phyloP scores from a whole-genome alignment of 345 rosid genomes.

The Eucalyptus guilfoylei region DNA sequence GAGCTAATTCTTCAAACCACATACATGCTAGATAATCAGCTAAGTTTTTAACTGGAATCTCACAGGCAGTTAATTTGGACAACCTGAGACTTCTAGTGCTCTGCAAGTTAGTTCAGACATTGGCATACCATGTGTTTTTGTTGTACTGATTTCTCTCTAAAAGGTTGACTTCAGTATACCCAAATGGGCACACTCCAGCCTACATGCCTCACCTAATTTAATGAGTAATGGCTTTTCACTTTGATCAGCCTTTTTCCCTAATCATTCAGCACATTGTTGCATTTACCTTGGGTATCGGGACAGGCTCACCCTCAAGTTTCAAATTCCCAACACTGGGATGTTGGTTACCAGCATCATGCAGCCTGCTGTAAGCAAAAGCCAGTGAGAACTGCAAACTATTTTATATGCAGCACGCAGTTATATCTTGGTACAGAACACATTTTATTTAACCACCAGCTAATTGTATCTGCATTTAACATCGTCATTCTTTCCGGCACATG shows the following conservation, averaged over 20 bases:
- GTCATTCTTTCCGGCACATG: slow-evolving; percentile 28
- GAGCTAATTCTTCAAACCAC: not conserved
- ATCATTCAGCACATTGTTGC: not conserved
- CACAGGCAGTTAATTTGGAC: not conserved
- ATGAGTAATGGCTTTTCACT: not conserved
- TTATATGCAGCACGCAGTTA: not conserved
- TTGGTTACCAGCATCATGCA: slow-evolving; percentile 21
- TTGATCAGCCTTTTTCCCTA: not conserved
- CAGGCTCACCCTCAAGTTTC: slow-evolving; percentile 40
- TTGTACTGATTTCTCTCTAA: not conserved
- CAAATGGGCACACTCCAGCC: not conserved
- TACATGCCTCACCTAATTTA: not conserved
- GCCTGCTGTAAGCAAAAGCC: slow-evolving; percentile 20
- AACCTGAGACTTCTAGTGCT: not conserved
- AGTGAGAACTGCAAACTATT: not conserved
- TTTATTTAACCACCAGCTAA: slow-evolving; percentile 21
- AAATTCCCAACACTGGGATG: slow-evolving; percentile 5
- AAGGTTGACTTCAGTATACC: not conserved
- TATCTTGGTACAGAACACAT: not conserved
- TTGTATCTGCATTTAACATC: slow-evolving; percentile 24
- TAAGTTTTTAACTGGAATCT: not conserved
- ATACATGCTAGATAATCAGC: not conserved
- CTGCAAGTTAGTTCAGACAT: not conserved
- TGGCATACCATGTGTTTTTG: not conserved
- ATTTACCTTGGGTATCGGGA: slow-evolving; percentile 52